These are phyloP conservation scores for Chlamydomonas sp. DNA, from an alignment of 139 green algal genomes.

Conservation along the genomic window DNA sequence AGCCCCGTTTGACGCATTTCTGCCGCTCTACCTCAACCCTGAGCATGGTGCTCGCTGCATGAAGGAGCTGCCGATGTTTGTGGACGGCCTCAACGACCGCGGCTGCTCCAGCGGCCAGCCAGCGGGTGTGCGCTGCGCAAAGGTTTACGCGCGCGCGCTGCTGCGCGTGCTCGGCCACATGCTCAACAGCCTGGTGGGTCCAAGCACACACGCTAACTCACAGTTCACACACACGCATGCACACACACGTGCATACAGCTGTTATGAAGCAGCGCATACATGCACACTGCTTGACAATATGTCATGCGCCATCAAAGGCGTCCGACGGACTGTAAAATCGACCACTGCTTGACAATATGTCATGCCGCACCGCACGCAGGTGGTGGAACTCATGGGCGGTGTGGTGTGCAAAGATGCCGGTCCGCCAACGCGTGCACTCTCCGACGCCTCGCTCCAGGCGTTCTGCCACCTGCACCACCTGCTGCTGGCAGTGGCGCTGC, in stretches of 20 bases:
- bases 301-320: too few relatives aligned
- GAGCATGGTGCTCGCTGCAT: conserved; percentile 7
- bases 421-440: conserved; percentile 16
- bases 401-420: too few relatives aligned
- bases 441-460: conserved; percentile 19
- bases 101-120: not conserved
- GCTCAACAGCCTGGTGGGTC: conserved; percentile 31
- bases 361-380: too few relatives aligned
- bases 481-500: conserved; percentile 14
- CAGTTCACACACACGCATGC: too few relatives aligned
- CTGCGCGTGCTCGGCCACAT: conserved; percentile 16
- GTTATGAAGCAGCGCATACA: too few relatives aligned
- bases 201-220: too few relatives aligned
- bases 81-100: not conserved
- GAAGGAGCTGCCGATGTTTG: not conserved
- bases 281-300: too few relatives aligned
- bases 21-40: conserved; percentile 28
- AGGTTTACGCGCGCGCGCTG: not conserved
- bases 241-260: too few relatives aligned
- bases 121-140: not conserved
- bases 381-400: too few relatives aligned
- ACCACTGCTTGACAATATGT: too few relatives aligned
- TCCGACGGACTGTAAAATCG: too few relatives aligned
- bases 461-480: conserved; percentile 33
- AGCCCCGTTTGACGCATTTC: conserved; percentile 24